phyloP scores from a whole-genome alignment of 768 basidiomycete genomes.

The Lactarius evosmus region DNA sequence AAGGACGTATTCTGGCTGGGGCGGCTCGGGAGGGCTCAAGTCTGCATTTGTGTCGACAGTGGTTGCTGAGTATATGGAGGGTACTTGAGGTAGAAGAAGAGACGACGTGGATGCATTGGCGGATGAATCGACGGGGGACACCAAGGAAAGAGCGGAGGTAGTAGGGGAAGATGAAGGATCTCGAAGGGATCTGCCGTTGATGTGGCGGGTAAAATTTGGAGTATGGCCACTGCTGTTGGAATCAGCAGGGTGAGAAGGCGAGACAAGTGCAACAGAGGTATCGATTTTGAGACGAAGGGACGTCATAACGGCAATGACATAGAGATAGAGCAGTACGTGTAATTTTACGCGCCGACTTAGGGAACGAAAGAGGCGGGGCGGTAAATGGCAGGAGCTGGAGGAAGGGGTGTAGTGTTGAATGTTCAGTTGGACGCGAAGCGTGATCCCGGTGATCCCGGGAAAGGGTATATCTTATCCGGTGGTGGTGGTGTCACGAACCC shows the following conservation, averaged over 20 bases:
- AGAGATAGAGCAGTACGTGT: slow-evolving; percentile 21
- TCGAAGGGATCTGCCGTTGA: slow-evolving; percentile 26
- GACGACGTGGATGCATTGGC: slow-evolving; percentile 30
- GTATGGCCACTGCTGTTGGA: slow-evolving; percentile 10
- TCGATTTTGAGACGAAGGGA: slow-evolving; percentile 35
- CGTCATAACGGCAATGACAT: slow-evolving; percentile 30
- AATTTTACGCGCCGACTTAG: slow-evolving; percentile 2
- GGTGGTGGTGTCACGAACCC: slow-evolving; percentile 11
- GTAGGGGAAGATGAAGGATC: slow-evolving; percentile 21
- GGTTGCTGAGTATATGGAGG: slow-evolving; percentile 31
- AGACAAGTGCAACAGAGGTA: slow-evolving; percentile 32
- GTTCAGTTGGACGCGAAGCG: not conserved
- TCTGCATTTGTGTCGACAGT: slow-evolving; percentile 27
- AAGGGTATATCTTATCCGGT: slow-evolving; percentile 5
- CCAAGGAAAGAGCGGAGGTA: slow-evolving; percentile 21
- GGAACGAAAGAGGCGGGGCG: not conserved
- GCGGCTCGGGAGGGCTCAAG: slow-evolving; percentile 12
- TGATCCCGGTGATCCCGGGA: not conserved
- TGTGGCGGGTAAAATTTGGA: slow-evolving; percentile 17
- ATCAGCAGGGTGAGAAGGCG: slow-evolving; percentile 29
- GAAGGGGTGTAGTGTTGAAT: not conserved
- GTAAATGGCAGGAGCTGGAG: not conserved
- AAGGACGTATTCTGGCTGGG: slow-evolving; percentile 66
- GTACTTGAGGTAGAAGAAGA: slow-evolving; percentile 30
- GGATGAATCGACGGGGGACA: slow-evolving; percentile 25